Evolutionary conservation across 179 eudicot species (phyloP).

Genomic region (Carnegiea gigantea): DNA sequence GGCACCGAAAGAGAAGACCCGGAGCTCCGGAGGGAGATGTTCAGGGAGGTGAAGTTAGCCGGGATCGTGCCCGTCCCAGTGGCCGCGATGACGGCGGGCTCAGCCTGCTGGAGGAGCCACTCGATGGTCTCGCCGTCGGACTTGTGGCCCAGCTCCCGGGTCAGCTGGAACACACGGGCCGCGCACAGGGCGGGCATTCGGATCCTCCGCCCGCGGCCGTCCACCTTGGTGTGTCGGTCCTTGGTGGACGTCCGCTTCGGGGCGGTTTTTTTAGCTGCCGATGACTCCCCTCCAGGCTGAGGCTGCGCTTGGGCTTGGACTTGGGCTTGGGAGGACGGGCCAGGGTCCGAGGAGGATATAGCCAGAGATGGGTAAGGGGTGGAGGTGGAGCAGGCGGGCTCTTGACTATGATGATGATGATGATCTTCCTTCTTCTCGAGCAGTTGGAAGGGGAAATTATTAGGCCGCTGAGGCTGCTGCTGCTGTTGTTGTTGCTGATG

Average conservation of each 20-base stretch:
- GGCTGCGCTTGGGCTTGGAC: conserved; percentile 29
- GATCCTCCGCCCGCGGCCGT: conserved; percentile 51
- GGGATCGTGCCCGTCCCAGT: conserved; percentile 54
- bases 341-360: conserved; percentile 32
- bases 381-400: conserved; percentile 14
- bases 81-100: conserved; percentile 51
- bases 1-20: conserved; percentile 47
- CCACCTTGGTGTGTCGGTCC: conserved; percentile 51
- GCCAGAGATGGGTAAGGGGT: conserved; percentile 39
- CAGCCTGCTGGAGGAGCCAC: conserved; percentile 51
- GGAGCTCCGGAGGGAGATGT: conserved; percentile 43
- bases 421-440: conserved; percentile 42
- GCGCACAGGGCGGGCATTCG: conserved; percentile 54
- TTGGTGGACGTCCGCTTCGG: conserved; percentile 48
- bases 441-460: conserved; percentile 45
- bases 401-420: neutral
- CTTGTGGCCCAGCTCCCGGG: conserved; percentile 47
- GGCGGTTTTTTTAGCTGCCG: conserved; percentile 30
- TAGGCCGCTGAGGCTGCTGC: conserved; percentile 34
- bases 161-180: conserved; percentile 49
- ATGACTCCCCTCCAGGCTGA: conserved; percentile 12
- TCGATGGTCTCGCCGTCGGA: conserved; percentile 51
- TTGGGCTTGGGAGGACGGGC: conserved; percentile 28
- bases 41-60: conserved; percentile 47
- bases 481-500: conserved; percentile 19